These are phyloP conservation scores for Trichoderma sp. DNA, from an alignment of 2,329 filamentous ascomycete species.

Conservation along the genomic window DNA sequence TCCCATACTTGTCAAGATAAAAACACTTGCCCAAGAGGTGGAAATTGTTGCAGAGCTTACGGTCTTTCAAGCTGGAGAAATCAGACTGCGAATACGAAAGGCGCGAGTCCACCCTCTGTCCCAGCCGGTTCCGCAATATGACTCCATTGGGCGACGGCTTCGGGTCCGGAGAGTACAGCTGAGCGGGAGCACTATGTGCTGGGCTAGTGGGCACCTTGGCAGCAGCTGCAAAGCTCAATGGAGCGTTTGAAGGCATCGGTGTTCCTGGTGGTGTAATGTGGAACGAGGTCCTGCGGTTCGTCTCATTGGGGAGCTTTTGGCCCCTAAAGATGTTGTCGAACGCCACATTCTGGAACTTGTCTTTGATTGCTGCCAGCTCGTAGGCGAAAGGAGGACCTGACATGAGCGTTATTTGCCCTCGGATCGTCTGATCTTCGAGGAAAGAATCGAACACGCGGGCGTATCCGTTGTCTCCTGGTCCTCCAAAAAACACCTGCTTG, in stretches of 20 bases:
- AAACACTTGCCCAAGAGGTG: constrained; percentile 30
- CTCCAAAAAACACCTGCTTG: constrained; percentile 40
- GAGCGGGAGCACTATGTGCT: background rate
- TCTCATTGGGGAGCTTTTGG: constrained; percentile 25
- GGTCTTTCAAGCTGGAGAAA: constrained; percentile 27
- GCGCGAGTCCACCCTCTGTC: constrained; percentile 31
- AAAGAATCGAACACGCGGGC: constrained; percentile 39
- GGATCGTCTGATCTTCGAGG: constrained; percentile 25
- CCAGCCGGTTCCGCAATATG: constrained; percentile 25
- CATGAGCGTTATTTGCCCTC: constrained; percentile 36
- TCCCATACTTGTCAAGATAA: constrained; percentile 7
- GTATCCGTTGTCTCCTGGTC: constrained; percentile 41
- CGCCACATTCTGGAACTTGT: constrained; percentile 27
- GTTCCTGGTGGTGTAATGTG: constrained; percentile 24
- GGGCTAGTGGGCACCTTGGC: constrained; percentile 1
- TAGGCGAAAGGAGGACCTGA: constrained; percentile 38
- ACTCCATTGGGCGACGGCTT: background rate
- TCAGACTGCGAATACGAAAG: constrained; percentile 24
- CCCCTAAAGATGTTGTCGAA: constrained; percentile 28
- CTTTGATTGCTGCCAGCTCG: constrained; percentile 34
- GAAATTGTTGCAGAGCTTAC: constrained; percentile 35
- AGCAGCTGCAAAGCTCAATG: constrained; percentile 23
- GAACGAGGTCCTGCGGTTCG: constrained; percentile 23
- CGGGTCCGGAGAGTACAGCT: background rate
- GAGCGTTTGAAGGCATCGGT: constrained; percentile 4